Conservation (phyloP, 345 rosid genomes). For the Populus simonii region DNA sequence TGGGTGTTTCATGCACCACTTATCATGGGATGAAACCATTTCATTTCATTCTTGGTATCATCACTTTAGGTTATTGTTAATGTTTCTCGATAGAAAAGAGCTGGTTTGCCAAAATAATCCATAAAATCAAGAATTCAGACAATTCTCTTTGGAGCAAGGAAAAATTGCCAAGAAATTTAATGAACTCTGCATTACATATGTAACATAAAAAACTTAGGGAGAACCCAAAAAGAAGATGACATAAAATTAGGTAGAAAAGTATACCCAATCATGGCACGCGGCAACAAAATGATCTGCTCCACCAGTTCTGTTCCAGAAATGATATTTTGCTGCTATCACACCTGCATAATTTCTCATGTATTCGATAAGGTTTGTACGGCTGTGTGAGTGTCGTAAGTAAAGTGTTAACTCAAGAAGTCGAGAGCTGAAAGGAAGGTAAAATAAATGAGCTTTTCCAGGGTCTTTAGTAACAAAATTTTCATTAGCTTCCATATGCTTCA, state of each 20-base stretch:
- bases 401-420: constrained; percentile 69
- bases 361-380: constrained; percentile 54
- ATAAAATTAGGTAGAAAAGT: not conserved
- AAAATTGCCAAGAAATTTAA: not conserved
- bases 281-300: constrained; percentile 89
- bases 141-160: not conserved
- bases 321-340: constrained; percentile 51
- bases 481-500: constrained; percentile 67
- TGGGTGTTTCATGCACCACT: not conserved
- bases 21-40: not conserved
- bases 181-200: not conserved
- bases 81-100: not conserved
- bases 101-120: not conserved
- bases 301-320: constrained; percentile 79
- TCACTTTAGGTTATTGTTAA: not conserved
- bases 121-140: not conserved
- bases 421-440: constrained; percentile 88
- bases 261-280: constrained; percentile 97
- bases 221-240: not conserved
- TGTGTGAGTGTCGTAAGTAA: constrained; percentile 72
- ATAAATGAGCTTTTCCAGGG: constrained; percentile 69
- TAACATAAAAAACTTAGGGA: not conserved
- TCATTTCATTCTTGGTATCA: not conserved
- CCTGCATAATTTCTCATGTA: constrained; percentile 57
- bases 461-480: constrained; percentile 53